phyloP scores from a whole-genome alignment of 495 filamentous ascomycete species.

The Penicillium nucicola region DNA sequence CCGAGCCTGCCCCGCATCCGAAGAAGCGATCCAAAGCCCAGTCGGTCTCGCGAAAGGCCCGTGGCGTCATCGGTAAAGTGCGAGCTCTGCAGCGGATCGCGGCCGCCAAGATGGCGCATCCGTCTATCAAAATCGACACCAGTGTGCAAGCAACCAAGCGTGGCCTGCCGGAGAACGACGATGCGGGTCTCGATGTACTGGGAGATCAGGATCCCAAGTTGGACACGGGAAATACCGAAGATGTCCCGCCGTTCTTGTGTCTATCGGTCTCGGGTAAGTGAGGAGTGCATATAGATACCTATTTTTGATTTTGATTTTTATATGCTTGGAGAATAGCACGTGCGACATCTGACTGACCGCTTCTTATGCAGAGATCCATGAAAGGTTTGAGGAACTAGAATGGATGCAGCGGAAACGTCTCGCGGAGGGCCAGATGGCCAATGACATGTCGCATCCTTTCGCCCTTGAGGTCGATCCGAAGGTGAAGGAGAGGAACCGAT shows the following conservation, averaged over 20 bases:
- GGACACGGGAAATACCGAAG: slow-evolving; percentile 34
- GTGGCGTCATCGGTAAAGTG: slow-evolving; percentile 47
- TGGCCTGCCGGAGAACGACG: slow-evolving; percentile 33
- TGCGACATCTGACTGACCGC: slow-evolving; percentile 23
- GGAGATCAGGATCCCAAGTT: slow-evolving; percentile 33
- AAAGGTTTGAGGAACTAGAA: slow-evolving; percentile 48
- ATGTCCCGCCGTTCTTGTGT: slow-evolving; percentile 42
- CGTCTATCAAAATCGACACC: slow-evolving; percentile 47
- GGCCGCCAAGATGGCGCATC: slow-evolving; percentile 46
- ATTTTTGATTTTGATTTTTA: too few species aligned
- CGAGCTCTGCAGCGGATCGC: slow-evolving; percentile 44
- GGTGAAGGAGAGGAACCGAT: slow-evolving; percentile 66
- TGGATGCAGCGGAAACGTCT: slow-evolving; percentile 43
- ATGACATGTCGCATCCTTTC: slow-evolving; percentile 41
- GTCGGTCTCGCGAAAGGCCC: slow-evolving; percentile 43
- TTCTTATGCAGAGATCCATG: slow-evolving; percentile 37
- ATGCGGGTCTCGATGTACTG: slow-evolving; percentile 30
- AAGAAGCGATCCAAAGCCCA: slow-evolving; percentile 30
- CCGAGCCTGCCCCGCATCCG: slow-evolving; percentile 31
- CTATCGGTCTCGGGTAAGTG: slow-evolving; percentile 41
- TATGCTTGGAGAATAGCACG: slow-evolving; percentile 21
- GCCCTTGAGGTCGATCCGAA: slow-evolving; percentile 51
- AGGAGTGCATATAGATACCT: slow-evolving; percentile 19
- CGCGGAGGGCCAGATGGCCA: slow-evolving; percentile 30
- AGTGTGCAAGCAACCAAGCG: slow-evolving; percentile 42